Evolutionary conservation across 2,329 filamentous ascomycete genomes (phyloP).

Genomic region (Alternaria sp.): DNA sequence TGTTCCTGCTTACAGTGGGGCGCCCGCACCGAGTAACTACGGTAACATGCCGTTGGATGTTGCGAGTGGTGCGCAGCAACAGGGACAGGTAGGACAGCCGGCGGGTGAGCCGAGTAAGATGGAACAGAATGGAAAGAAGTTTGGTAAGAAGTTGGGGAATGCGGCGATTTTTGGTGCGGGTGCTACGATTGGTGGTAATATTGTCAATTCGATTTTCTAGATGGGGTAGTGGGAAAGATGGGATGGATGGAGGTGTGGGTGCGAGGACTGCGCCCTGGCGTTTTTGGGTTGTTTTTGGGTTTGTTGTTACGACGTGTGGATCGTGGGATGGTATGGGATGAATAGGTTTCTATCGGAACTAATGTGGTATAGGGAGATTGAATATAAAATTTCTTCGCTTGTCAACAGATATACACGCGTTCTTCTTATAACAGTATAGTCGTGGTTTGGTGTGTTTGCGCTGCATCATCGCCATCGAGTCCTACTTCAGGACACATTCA

Average conservation of each 20-base stretch:
- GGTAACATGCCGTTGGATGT: slow-evolving; percentile 78
- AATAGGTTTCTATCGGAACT: background rate
- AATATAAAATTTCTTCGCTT: background rate
- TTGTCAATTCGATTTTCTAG: slow-evolving; percentile 61
- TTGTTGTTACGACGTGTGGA: background rate
- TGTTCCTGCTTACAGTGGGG: slow-evolving; percentile 45
- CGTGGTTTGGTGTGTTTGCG: no score
- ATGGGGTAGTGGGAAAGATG: no score
- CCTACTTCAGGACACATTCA: background rate
- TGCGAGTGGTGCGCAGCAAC: slow-evolving; percentile 59
- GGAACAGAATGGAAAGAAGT: slow-evolving; percentile 84
- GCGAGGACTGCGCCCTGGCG: no score
- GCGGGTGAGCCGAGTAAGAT: slow-evolving; percentile 67
- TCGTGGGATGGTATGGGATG: background rate
- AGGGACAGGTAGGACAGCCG: background rate
- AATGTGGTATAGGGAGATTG: background rate
- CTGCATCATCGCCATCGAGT: background rate
- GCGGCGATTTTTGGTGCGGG: slow-evolving; percentile 90
- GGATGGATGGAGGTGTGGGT: no score
- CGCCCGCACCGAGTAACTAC: slow-evolving; percentile 64
- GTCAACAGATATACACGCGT: background rate
- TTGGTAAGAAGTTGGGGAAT: slow-evolving; percentile 91
- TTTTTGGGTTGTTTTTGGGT: background rate
- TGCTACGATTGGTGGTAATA: slow-evolving; percentile 86
- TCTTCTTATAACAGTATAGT: no score